Conservation (phyloP, 352 stramenopile species). For the Globisporangium abappressorium region DNA sequence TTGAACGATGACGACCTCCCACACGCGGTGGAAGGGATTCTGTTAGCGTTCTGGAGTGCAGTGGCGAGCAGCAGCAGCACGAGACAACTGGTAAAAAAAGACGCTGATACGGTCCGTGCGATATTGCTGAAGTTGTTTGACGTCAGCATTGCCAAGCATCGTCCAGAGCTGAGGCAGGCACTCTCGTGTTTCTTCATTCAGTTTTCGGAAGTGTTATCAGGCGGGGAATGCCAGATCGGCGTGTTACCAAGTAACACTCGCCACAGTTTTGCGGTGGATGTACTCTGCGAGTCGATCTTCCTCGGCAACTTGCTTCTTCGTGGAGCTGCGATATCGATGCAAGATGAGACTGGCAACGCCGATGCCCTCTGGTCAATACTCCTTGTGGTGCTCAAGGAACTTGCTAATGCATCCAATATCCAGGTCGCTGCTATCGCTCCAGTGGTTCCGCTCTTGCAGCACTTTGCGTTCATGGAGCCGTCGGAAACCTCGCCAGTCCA, state of each 20-base stretch:
- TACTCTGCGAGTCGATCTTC: constrained; percentile 29
- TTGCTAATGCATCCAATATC: constrained; percentile 15
- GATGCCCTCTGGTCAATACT: constrained; percentile 33
- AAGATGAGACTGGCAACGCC: not conserved
- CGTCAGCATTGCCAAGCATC: not conserved
- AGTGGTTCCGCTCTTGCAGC: constrained; percentile 46
- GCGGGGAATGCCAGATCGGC: constrained; percentile 6
- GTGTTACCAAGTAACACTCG: constrained; percentile 8
- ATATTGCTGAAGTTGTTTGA: constrained; percentile 25
- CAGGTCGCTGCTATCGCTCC: constrained; percentile 24
- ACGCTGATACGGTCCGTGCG: constrained; percentile 21
- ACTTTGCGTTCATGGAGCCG: constrained; percentile 52
- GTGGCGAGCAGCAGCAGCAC: not conserved
- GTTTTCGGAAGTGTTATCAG: constrained; percentile 20
- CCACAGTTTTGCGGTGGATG: constrained; percentile 18
- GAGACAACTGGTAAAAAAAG: constrained; percentile 6
- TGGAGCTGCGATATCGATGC: constrained; percentile 2
- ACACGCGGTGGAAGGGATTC: constrained; percentile 3
- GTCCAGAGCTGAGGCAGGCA: too few relatives aligned
- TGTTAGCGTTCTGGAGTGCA: constrained; percentile 22
- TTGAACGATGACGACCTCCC: constrained; percentile 16
- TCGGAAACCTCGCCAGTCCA: constrained; percentile 18
- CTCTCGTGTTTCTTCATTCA: constrained; percentile 13
- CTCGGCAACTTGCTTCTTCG: constrained; percentile 26
- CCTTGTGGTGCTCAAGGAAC: constrained; percentile 20